These are phyloP conservation scores for Pleurotus eryngii DNA, from an alignment of 768 basidiomycete species.

Conservation along the genomic window DNA sequence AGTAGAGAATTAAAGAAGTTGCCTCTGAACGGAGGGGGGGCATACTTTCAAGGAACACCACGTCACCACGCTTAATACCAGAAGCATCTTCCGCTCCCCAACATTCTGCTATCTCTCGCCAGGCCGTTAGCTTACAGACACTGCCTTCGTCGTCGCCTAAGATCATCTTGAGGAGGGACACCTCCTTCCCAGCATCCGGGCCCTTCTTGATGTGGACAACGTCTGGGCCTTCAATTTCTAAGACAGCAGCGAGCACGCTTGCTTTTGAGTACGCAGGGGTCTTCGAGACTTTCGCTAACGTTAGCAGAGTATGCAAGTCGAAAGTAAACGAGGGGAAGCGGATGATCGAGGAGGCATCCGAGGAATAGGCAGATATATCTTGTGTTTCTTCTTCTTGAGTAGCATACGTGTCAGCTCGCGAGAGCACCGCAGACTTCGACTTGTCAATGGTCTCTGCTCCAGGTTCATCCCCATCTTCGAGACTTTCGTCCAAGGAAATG, in stretches of 20 bases:
- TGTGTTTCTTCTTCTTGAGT: constrained; percentile 30
- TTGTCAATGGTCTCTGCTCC: constrained; percentile 13
- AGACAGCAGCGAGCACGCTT: constrained; percentile 56
- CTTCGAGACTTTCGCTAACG: constrained; percentile 38
- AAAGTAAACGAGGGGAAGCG: constrained; percentile 76
- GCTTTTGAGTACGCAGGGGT: constrained; percentile 45
- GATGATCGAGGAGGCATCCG: constrained; percentile 68
- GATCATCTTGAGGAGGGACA: constrained; percentile 66
- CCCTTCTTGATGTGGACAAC: constrained; percentile 66
- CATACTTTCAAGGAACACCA: constrained; percentile 69
- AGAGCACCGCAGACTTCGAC: constrained; percentile 14
- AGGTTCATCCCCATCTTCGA: constrained; percentile 10
- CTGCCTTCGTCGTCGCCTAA: constrained; percentile 69
- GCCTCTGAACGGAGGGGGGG: constrained; percentile 11
- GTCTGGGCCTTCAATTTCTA: constrained; percentile 80
- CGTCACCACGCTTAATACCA: constrained; percentile 64
- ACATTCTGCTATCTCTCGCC: constrained; percentile 70
- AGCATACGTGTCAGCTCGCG: constrained; percentile 18
- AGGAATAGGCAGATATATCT: constrained; percentile 51
- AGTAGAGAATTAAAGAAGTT: constrained; percentile 1
- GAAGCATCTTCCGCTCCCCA: constrained; percentile 53
- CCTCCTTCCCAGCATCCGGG: constrained; percentile 63
- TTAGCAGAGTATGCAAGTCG: constrained; percentile 54
- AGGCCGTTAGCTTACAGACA: constrained; percentile 72
- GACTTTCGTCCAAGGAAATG: constrained; percentile 13